phyloP scores from a whole-genome alignment of 2,329 filamentous ascomycete genomes.

The Periconia digitata region DNA sequence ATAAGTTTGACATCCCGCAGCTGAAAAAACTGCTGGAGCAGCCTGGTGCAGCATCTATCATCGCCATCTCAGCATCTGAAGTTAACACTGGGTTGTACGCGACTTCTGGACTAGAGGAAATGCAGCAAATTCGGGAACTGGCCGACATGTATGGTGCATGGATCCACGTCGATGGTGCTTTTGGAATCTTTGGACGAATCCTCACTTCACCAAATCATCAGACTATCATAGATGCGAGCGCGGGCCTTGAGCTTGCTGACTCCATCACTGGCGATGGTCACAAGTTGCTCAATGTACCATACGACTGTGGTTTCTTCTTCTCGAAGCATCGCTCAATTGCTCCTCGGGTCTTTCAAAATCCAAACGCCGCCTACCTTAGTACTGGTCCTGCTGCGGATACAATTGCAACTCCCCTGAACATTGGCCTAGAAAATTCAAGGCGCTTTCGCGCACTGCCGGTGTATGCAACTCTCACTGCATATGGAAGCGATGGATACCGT shows the following conservation, averaged over 20 bases:
- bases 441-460: slow-evolving; percentile 89
- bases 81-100: slow-evolving; percentile 88
- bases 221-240: slow-evolving; percentile 52
- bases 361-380: slow-evolving; percentile 79
- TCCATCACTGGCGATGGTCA: slow-evolving; percentile 86
- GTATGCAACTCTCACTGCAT: slow-evolving; percentile 75
- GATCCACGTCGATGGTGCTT: slow-evolving; percentile 90
- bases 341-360: slow-evolving; percentile 72
- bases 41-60: slow-evolving; percentile 66
- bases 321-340: slow-evolving; percentile 64
- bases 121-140: slow-evolving; percentile 63
- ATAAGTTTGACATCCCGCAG: slow-evolving; percentile 68
- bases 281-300: slow-evolving; percentile 92
- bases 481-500: slow-evolving; percentile 70
- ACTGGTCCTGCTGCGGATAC: slow-evolving; percentile 38
- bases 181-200: slow-evolving; percentile 77
- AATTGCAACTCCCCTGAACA: slow-evolving; percentile 81
- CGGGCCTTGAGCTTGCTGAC: slow-evolving; percentile 78
- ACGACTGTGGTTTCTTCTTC: slow-evolving; percentile 90
- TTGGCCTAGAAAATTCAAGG: slow-evolving; percentile 87
- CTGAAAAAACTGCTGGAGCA: slow-evolving; percentile 63
- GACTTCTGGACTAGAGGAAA: slow-evolving; percentile 59
- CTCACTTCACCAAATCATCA: slow-evolving; percentile 63
- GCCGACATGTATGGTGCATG: slow-evolving; percentile 76
- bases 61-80: slow-evolving; percentile 82